Conservation (phyloP, 1,139 yeast genomes). For the Taphrina confusa region DNA sequence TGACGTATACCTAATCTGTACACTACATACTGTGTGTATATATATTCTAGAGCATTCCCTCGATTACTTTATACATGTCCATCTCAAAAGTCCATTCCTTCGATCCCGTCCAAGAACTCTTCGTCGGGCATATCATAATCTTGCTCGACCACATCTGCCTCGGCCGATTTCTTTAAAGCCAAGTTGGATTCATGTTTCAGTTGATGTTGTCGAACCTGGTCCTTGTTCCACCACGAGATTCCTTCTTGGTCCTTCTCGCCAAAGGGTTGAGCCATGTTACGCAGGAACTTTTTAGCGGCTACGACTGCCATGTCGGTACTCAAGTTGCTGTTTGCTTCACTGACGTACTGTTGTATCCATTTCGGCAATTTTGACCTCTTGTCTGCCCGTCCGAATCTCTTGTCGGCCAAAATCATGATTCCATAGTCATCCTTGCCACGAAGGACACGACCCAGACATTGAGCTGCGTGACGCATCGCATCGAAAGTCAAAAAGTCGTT, state of each 20-base stretch:
- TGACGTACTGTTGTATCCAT: conserved; percentile 92
- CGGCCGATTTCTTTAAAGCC: conserved; percentile 2
- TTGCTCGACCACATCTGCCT: neutral
- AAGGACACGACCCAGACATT: conserved; percentile 91
- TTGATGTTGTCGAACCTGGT: conserved; percentile 23
- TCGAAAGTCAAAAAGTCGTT: conserved; percentile 94
- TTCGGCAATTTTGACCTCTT: conserved; percentile 88
- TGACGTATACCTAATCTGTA: no score
- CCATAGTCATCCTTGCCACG: conserved; percentile 99
- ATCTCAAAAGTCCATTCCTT: conserved; percentile 10
- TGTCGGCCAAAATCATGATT: conserved; percentile 94
- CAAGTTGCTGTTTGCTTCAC: conserved; percentile 86
- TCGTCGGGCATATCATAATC: conserved; percentile 21
- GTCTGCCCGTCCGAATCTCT: conserved; percentile 68
- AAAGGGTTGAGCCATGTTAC: conserved; percentile 93
- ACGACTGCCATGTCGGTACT: conserved; percentile 98
- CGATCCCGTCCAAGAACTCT: conserved; percentile 14
- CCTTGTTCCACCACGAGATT: conserved; percentile 77
- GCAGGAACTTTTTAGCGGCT: conserved; percentile 82
- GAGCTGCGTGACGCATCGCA: conserved; percentile 99
- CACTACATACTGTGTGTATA: neutral
- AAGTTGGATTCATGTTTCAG: conserved; percentile 11
- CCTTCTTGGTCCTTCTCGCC: conserved; percentile 92
- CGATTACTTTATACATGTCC: no score
- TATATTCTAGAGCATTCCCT: neutral